Base-by-base conservation (phyloP, 176 grass and related monocot genomes). In the Hyparrhenia diplandra region DNA sequence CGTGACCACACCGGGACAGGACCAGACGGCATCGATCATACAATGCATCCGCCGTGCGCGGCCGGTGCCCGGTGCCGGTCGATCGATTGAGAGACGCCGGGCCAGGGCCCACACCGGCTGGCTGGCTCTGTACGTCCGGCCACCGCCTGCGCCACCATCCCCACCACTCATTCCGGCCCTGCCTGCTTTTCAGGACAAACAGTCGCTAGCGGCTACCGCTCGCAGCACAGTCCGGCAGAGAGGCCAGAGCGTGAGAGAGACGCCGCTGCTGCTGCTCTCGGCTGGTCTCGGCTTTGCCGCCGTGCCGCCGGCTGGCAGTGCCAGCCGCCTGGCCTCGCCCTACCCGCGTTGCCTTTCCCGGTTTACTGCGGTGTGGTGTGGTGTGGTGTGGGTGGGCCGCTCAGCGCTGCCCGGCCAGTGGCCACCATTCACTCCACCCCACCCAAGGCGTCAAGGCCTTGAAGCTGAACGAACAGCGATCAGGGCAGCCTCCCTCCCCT, bases 111-210 rank as follows among this genome's bases (percentile, higher is more conserved):
- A 4, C 17, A 2, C 30, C 40, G 4, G n/a, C n/a, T n/a, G n/a
- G n/a, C 2, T 1, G 45, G 45, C 47, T 43, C 59, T 43, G 24
- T n/a, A n/a, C n/a, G n/a, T 14, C 43, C 17, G 17, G 47, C 47
- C 3, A 30, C 17, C 49, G 14, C 2, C 63, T 30, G 60, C 2
- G 9, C 60, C 24, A 13, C 58, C 9, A 25, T 2, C 24, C 90
- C 62, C 86, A 80, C 82, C 86, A 79, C 83, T 30, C 69, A 35
- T 87, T 68, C 85, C 82, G 82, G 47, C 74, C 67, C 82, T 83
- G 64, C 68, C 67, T 30, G 29, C 87, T 84, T 89, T 89, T 89
- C 87, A 89, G 87, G n/a, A 85, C 36, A 74, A 85, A 82, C 87
- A 85, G 87, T 82, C 28, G 83, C 72, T 72, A 85, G 28, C 58